A percentile compares a stretch with the other conserved stretches of the same genome.
Conservation (phyloP, 495 filamentous ascomycete species). For the Choiromyces venosus region DNA sequence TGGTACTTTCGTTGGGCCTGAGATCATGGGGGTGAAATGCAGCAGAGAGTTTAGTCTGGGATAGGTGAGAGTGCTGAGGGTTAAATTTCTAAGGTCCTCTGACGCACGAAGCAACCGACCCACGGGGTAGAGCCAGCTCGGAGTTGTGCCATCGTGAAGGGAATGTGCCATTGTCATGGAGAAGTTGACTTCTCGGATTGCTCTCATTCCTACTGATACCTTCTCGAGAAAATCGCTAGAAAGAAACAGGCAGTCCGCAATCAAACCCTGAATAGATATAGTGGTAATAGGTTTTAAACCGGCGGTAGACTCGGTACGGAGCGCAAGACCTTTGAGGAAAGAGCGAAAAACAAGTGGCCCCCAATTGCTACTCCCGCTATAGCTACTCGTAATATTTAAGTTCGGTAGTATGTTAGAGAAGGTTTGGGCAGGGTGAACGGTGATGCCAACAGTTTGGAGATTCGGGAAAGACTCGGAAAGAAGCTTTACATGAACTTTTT, state of each 20-base stretch:
- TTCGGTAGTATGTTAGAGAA: not conserved
- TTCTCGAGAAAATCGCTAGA: not conserved
- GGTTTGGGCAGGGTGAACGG: not conserved
- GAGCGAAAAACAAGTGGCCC: not conserved
- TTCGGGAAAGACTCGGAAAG: not conserved
- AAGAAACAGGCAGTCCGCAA: not conserved
- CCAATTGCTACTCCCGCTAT: not conserved
- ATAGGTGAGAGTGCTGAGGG: not conserved
- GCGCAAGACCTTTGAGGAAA: not conserved
- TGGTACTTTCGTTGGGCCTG: not conserved
- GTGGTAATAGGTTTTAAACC: not conserved
- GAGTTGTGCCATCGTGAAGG: not conserved
- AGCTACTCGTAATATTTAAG: not conserved
- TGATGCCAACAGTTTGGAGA: not conserved
- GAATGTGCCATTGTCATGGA: slow-evolving; percentile 2
- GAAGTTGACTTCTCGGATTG: not conserved
- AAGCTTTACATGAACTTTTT: not conserved
- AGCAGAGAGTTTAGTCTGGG: not conserved
- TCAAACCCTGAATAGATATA: not conserved
- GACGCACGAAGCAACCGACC: not conserved
- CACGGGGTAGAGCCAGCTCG: not conserved
- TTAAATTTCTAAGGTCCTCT: not conserved
- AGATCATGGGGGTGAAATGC: not conserved
- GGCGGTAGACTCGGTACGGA: not conserved
- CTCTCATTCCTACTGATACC: not conserved